Evolutionary conservation across 371 early-diverging fungal species (phyloP).

Genomic region (Cokeromyces recurvatus): DNA sequence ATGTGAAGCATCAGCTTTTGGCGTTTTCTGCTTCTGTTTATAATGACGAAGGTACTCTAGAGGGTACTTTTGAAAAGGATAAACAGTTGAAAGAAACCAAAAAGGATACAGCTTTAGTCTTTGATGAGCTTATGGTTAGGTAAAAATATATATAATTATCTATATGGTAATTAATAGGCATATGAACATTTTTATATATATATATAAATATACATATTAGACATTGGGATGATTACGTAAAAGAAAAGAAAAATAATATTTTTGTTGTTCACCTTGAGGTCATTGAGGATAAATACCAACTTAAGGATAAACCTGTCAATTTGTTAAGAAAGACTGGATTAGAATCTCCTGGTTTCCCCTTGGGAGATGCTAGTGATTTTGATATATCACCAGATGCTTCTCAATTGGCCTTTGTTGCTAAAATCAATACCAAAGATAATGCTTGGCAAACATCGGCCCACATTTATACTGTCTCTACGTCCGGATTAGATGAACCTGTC

Average conservation of each 20-base stretch:
- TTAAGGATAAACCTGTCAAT: conserved; percentile 41
- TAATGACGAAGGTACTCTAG: conserved; percentile 32
- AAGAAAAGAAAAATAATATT: conserved; percentile 54
- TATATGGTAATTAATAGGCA: too few relatives aligned
- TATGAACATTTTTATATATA: too few relatives aligned
- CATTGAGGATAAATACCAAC: conserved; percentile 15
- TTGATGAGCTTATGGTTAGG: conserved; percentile 62
- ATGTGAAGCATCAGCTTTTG: conserved; percentile 34
- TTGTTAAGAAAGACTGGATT: conserved; percentile 45
- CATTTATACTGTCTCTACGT: conserved; percentile 62
- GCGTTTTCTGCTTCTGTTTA: conserved; percentile 57
- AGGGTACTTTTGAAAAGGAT: conserved; percentile 39
- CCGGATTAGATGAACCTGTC: conserved; percentile 36
- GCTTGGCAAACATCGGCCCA: conserved; percentile 79
- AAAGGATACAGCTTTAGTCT: conserved; percentile 51
- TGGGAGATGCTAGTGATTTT: conserved; percentile 57
- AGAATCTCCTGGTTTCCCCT: conserved; percentile 54
- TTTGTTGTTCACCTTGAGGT: conserved; percentile 45
- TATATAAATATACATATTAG: too few relatives aligned
- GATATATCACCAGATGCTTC: conserved; percentile 63
- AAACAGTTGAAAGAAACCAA: conserved; percentile 35
- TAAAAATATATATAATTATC: too few relatives aligned
- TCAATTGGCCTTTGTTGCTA: conserved; percentile 68
- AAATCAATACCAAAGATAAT: conserved; percentile 54
- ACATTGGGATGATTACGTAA: conserved; percentile 65